Base-by-base conservation (phyloP, 108 stramenopile genomes). In the Bacterosira constricta region DNA sequence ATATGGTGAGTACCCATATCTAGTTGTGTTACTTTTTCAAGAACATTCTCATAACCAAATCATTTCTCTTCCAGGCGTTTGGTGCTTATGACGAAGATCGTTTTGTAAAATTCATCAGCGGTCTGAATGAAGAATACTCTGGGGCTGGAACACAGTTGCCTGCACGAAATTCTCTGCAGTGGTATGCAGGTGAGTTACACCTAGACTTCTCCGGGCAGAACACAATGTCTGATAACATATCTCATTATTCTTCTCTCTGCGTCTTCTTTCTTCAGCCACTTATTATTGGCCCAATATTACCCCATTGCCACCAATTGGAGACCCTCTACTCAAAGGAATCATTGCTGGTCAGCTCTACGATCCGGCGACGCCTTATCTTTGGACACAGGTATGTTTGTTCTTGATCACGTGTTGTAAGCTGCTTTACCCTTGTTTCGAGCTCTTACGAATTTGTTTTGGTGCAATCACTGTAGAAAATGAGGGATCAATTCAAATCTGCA, bases 281-380 rank as follows among this genome's bases (percentile, higher is more conserved):
- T n/a, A 12, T 41, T 41, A 11, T 41, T 41, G 8, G 39, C 12
- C 12, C 10, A 53, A 66, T 11, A 20, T 53, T n/a, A 38, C 65
- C 4, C 65, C 65, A 13, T 27, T 66, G 36, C 36, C 65, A 39
- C 65, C 65, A 11, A 23, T 66, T 38, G 65, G 65, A 2, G 23
- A 66, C 27, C 37, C 65, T 32, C 37, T 35, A 6, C 8, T 66
- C 20, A 66, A 31, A 39, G 65, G 65, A 18, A 39, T 66, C 20
- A 38, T 66, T 39, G 51, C 65, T 7, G 65, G 65, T 8, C 65
- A 66, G 65, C 35, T 66, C 3, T 66, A 46, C 27, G 65, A 66
- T 18, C 51, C 65, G 4, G 50, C 34, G 2, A 66, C 65, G 1
- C 51, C 65, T 6, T 66, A 66, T 26, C 52, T 66, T 39, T 66